Conservation (phyloP, 1,284 basidiomycete genomes). For the Microbotryum silenes-acaulis region DNA sequence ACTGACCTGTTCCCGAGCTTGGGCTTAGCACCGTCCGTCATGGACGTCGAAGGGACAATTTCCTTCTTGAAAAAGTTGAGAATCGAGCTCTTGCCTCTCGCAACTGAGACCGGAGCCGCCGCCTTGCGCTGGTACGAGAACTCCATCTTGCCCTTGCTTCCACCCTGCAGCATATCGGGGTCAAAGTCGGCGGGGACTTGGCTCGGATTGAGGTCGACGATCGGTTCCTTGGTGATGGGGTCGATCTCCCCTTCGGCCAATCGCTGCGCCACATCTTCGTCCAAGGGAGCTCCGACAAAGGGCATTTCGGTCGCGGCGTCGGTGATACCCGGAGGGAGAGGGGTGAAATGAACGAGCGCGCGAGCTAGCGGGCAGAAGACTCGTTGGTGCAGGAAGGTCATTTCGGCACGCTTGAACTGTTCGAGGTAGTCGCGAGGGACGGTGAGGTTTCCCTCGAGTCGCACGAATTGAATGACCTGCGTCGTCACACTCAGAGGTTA, state of each 20-base stretch:
- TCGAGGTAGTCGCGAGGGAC: conserved; percentile 70
- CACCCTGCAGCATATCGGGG: background rate
- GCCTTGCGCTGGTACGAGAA: conserved; percentile 8
- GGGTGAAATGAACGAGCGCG: conserved; percentile 61
- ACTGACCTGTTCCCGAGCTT: background rate
- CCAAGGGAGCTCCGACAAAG: conserved; percentile 24
- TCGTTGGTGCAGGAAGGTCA: conserved; percentile 87
- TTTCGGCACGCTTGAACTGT: conserved; percentile 64
- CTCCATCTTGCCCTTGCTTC: conserved; percentile 1
- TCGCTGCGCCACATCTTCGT: conserved; percentile 10
- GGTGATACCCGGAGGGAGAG: conserved; percentile 49
- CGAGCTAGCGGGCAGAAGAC: conserved; percentile 72
- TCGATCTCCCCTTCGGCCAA: conserved; percentile 27
- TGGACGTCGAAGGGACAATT: background rate
- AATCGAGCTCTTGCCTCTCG: conserved; percentile 11
- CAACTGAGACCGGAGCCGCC: background rate
- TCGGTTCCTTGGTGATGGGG: conserved; percentile 18
- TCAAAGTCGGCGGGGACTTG: background rate
- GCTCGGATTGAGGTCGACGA: conserved; percentile 25
- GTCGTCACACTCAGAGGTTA: conserved; percentile 3
- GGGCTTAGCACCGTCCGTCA: background rate
- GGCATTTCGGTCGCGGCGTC: conserved; percentile 34
- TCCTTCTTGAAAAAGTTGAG: conserved; percentile 20
- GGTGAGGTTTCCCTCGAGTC: conserved; percentile 73
- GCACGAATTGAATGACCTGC: conserved; percentile 58